phyloP scores from a whole-genome alignment of 208 protist species.

The Novymonas esmeraldas region DNA sequence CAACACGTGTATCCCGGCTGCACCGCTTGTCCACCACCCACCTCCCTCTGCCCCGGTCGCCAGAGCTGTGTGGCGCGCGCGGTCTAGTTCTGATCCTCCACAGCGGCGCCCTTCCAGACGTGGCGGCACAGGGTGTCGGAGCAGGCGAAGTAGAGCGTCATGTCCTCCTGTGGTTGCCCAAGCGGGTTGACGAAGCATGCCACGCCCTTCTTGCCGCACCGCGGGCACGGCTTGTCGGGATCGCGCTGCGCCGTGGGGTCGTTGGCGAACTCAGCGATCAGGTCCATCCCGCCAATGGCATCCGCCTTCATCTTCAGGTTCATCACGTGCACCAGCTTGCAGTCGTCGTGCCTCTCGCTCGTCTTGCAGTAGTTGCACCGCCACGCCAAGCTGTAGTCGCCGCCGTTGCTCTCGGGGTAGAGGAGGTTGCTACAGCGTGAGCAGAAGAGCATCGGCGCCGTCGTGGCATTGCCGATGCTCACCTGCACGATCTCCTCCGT shows the following conservation, averaged over 20 bases:
- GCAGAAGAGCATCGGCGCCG: slow-evolving; percentile 91
- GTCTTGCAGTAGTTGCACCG: slow-evolving; percentile 89
- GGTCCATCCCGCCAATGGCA: slow-evolving; percentile 72
- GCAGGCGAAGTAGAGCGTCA: slow-evolving; percentile 91
- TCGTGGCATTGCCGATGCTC: slow-evolving; percentile 44
- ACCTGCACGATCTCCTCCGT: slow-evolving; percentile 15
- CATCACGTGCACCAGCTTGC: slow-evolving; percentile 88
- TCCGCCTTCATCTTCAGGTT: slow-evolving; percentile 87
- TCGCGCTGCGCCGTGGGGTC: slow-evolving; percentile 90
- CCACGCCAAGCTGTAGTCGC: slow-evolving; percentile 69
- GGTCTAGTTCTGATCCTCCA: slow-evolving; percentile 51
- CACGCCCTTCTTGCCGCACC: slow-evolving; percentile 70
- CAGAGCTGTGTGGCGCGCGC: no score
- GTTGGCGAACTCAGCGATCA: slow-evolving; percentile 86
- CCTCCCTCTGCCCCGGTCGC: no score
- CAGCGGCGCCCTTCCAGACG: slow-evolving; percentile 82
- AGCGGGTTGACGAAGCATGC: slow-evolving; percentile 92
- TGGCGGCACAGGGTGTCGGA: slow-evolving; percentile 79
- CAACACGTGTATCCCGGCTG: not conserved
- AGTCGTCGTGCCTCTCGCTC: slow-evolving; percentile 76
- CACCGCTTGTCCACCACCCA: not conserved
- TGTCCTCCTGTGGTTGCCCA: slow-evolving; percentile 87
- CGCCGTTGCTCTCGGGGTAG: slow-evolving; percentile 76
- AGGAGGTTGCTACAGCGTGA: slow-evolving; percentile 85
- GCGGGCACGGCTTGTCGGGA: slow-evolving; percentile 72